Percentiles rank a stretch among this genome's conserved stretches.
These are phyloP conservation scores for Drosera capensis DNA, from an alignment of 148 eudicot genomes.

Conservation along the genomic window DNA sequence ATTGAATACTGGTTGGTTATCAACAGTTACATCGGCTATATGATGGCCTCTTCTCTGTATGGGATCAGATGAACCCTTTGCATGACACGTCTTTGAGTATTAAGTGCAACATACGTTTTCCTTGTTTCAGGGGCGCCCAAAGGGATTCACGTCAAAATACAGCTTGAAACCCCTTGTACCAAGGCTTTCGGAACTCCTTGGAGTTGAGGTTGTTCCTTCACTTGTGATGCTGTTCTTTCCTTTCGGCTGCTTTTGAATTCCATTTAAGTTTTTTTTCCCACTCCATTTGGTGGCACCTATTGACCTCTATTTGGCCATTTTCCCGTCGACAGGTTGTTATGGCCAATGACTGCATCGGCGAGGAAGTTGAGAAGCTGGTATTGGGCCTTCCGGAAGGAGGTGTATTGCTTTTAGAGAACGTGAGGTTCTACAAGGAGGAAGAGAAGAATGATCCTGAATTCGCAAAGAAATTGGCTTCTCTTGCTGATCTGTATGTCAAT, in stretches of 20 bases:
- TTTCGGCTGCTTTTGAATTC: background rate
- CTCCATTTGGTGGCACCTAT: too few species aligned
- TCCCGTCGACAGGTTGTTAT: conserved; percentile 38
- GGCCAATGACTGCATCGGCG: conserved; percentile 72
- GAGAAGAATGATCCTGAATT: conserved; percentile 89
- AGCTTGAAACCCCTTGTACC: conserved; percentile 72
- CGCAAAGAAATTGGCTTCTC: conserved; percentile 68
- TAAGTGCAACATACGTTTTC: background rate
- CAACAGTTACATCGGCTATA: too few species aligned
- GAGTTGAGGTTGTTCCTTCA: conserved; percentile 24
- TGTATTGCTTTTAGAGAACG: conserved; percentile 73
- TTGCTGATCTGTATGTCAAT: conserved; percentile 79
- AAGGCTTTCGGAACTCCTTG: conserved; percentile 61
- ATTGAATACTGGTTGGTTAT: too few species aligned
- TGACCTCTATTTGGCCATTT: background rate
- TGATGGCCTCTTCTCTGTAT: background rate
- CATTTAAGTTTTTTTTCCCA: background rate
- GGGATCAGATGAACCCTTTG: background rate
- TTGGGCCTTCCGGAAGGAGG: conserved; percentile 67
- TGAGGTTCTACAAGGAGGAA: conserved; percentile 81
- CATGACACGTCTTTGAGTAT: background rate
- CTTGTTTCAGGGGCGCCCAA: conserved; percentile 50
- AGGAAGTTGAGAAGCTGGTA: conserved; percentile 62
- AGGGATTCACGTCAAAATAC: conserved; percentile 68
- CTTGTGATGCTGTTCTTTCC: background rate